Evolutionary conservation across 176 grass and related monocot species (phyloP).

Genomic region (Chrysopogon serrulatus): DNA sequence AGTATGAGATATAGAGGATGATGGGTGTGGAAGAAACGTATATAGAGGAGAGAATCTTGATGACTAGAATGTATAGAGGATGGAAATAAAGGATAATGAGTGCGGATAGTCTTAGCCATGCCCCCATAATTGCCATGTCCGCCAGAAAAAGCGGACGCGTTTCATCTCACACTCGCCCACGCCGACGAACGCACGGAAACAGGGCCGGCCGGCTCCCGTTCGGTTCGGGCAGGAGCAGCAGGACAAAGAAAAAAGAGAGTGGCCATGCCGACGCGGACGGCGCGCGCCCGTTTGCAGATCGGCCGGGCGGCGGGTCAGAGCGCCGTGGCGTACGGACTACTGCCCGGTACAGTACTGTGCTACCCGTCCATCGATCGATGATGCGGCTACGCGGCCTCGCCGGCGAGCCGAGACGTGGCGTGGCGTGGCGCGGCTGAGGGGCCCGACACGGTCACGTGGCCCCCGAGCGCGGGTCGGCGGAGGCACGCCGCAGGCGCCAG

Average conservation of each 20-base stretch:
- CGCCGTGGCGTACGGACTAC: too few relatives aligned
- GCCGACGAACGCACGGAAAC: not conserved
- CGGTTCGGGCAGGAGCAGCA: too few relatives aligned
- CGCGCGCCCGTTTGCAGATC: not conserved
- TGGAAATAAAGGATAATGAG: too few relatives aligned
- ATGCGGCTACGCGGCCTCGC: not conserved
- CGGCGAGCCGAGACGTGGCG: not conserved
- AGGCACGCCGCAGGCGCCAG: not conserved
- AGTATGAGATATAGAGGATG: too few relatives aligned
- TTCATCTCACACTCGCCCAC: not conserved
- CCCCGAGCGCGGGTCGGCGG: not conserved
- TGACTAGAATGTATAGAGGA: too few relatives aligned
- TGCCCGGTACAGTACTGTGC: too few relatives aligned
- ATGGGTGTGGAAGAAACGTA: too few relatives aligned
- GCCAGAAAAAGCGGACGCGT: not conserved
- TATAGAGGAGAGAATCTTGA: too few relatives aligned
- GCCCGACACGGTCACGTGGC: not conserved
- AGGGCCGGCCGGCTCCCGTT: too few relatives aligned
- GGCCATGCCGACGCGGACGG: not conserved
- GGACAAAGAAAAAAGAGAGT: too few relatives aligned
- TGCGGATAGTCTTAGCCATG: too few relatives aligned
- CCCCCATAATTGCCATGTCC: not conserved
- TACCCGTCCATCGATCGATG: not conserved
- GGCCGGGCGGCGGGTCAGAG: not conserved
- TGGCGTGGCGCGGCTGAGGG: too few relatives aligned